phyloP scores from a whole-genome alignment of 352 stramenopile genomes.

The Hyaloperonospora arabidopsidis region DNA sequence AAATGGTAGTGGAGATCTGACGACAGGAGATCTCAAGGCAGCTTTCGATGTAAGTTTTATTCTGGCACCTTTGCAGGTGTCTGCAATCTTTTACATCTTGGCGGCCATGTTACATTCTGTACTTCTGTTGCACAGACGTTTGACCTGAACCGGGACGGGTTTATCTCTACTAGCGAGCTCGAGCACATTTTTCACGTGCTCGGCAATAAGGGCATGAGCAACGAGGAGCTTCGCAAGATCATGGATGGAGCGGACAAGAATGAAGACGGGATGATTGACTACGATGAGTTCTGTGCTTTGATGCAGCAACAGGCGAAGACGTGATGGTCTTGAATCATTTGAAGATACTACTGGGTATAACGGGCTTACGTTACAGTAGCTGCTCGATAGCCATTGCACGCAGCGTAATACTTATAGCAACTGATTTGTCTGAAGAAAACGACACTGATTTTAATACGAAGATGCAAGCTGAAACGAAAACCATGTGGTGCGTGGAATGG shows the following conservation, averaged over 20 bases:
- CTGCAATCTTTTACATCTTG: neutral
- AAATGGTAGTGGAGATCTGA: constrained; percentile 38
- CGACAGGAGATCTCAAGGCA: constrained; percentile 43
- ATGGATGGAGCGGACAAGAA: constrained; percentile 73
- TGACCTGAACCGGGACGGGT: constrained; percentile 61
- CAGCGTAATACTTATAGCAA: too few species aligned
- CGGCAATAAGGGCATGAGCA: constrained; percentile 40
- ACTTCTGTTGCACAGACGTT: constrained; percentile 34
- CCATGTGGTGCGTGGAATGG: too few species aligned
- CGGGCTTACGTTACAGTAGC: too few species aligned
- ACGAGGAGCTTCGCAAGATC: constrained; percentile 48
- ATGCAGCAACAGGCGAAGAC: constrained; percentile 34
- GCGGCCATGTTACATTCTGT: neutral
- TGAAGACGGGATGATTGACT: constrained; percentile 81
- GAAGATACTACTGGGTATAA: too few species aligned
- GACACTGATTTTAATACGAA: too few species aligned
- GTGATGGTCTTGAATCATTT: neutral
- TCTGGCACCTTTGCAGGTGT: neutral
- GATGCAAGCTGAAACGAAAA: too few species aligned
- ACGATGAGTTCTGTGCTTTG: constrained; percentile 69
- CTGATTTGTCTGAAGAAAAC: too few species aligned
- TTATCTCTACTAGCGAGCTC: constrained; percentile 60
- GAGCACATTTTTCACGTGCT: constrained; percentile 55
- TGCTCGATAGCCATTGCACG: too few species aligned
- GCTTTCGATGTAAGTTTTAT: constrained; percentile 43